Conservation (phyloP, 306 rosid genomes). For the Glycine tomentella region DNA sequence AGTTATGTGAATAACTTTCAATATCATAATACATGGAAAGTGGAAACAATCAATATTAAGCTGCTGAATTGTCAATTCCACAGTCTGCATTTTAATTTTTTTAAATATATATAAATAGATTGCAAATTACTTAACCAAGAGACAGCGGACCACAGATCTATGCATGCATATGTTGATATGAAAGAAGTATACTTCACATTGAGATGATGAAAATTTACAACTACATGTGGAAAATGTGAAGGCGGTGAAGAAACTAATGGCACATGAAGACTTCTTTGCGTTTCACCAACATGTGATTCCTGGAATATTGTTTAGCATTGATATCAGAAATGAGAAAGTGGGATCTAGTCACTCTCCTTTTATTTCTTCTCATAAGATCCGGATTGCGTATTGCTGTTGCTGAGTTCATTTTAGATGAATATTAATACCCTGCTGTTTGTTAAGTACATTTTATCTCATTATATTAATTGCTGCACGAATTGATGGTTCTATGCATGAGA, state of each 20-base stretch:
- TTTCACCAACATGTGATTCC: slow-evolving; percentile 57
- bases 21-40: background rate
- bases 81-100: background rate
- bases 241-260: slow-evolving; percentile 49
- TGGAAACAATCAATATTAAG: background rate
- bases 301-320: slow-evolving; percentile 51
- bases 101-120: background rate
- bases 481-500: slow-evolving; percentile 4
- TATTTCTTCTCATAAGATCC: slow-evolving; percentile 55
- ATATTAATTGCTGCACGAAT: background rate
- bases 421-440: slow-evolving; percentile 23
- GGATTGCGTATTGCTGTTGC: slow-evolving; percentile 53
- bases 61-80: background rate
- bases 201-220: slow-evolving; percentile 52
- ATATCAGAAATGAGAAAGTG: slow-evolving; percentile 61
- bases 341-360: slow-evolving; percentile 46
- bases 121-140: background rate
- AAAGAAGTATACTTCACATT: slow-evolving; percentile 7
- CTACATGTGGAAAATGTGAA: slow-evolving; percentile 55
- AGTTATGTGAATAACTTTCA: too few species aligned
- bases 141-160: background rate
- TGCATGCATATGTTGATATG: background rate
- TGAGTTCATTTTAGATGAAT: slow-evolving; percentile 48
- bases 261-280: slow-evolving; percentile 54
- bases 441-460: background rate